Percentiles rank a stretch among this genome's conserved stretches.
phyloP scores from a whole-genome alignment of 2,329 filamentous ascomycete genomes.

The Nothophoma quercina region DNA sequence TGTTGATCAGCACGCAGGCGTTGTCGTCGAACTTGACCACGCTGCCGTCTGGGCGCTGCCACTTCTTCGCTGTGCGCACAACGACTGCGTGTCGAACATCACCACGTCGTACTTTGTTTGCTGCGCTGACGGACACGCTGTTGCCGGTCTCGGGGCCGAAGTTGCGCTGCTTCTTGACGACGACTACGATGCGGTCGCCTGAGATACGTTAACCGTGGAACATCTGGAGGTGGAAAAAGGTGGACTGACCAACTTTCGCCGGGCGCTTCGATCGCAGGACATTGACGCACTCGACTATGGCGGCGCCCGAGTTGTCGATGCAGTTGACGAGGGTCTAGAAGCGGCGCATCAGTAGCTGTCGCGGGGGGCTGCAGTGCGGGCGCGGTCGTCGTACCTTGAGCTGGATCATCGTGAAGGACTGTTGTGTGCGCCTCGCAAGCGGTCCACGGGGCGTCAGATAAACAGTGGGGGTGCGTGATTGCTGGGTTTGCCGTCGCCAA shows the following conservation, averaged over 20 bases:
- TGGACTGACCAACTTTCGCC: constrained; percentile 84
- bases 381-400: constrained; percentile 43
- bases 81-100: constrained; percentile 97
- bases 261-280: constrained; percentile 89
- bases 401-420: constrained; percentile 45
- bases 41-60: constrained; percentile 86
- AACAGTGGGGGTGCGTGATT: constrained; percentile 11
- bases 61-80: constrained; percentile 88
- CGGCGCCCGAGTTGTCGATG: constrained; percentile 99
- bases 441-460: not conserved
- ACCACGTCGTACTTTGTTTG: constrained; percentile 94
- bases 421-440: constrained; percentile 2
- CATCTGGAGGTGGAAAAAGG: not conserved
- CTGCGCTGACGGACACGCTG: constrained; percentile 73
- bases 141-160: constrained; percentile 75
- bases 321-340: constrained; percentile 90
- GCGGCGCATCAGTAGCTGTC: constrained; percentile 62
- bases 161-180: constrained; percentile 93
- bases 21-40: constrained; percentile 97
- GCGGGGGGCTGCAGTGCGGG: not conserved
- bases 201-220: constrained; percentile 20
- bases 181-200: constrained; percentile 97
- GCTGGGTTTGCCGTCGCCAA: constrained; percentile 14
- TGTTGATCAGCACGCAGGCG: constrained; percentile 96
- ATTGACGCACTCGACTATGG: constrained; percentile 94